A percentile compares a stretch with the other conserved stretches of the same genome.
phyloP scores from a whole-genome alignment of 2,329 filamentous ascomycete genomes.

The Lasiodiplodia sp. region DNA sequence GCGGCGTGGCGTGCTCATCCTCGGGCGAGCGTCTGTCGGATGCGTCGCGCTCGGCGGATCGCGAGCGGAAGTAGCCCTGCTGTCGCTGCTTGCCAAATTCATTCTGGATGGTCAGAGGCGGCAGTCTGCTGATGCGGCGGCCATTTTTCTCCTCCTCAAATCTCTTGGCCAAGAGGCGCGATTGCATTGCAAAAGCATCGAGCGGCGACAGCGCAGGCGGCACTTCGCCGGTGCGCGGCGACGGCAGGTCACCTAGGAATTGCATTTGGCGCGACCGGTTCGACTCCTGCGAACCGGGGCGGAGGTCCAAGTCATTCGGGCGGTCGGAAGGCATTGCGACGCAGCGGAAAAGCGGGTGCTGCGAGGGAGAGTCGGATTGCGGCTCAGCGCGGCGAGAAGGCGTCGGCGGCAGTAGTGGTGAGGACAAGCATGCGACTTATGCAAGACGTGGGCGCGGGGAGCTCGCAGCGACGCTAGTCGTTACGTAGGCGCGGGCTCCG shows the following conservation, averaged over 20 bases:
- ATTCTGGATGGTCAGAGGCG: conserved; percentile 81
- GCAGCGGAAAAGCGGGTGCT: conserved; percentile 1
- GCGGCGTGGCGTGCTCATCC: conserved; percentile 37
- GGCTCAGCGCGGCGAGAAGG: conserved; percentile 23
- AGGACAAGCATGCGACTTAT: conserved; percentile 22
- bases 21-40: conserved; percentile 56
- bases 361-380: conserved; percentile 32
- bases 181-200: conserved; percentile 93
- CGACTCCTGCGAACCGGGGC: conserved; percentile 34
- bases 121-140: conserved; percentile 82
- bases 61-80: conserved; percentile 80
- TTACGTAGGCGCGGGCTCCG: conserved; percentile 28
- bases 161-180: conserved; percentile 83
- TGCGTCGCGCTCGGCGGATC: conserved; percentile 66
- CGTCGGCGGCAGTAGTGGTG: conserved; percentile 31
- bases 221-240: conserved; percentile 62
- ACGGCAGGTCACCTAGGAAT: conserved; percentile 52
- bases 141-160: conserved; percentile 77
- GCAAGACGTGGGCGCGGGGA: conserved; percentile 12
- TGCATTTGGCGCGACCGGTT: conserved; percentile 37
- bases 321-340: conserved; percentile 34
- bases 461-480: conserved; percentile 1
- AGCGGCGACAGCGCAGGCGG: conserved; percentile 92
- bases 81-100: conserved; percentile 76
- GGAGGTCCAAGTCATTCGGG: conserved; percentile 44